These are phyloP conservation scores for Silene uniflora DNA, from an alignment of 148 eudicot species.

Conservation along the genomic window DNA sequence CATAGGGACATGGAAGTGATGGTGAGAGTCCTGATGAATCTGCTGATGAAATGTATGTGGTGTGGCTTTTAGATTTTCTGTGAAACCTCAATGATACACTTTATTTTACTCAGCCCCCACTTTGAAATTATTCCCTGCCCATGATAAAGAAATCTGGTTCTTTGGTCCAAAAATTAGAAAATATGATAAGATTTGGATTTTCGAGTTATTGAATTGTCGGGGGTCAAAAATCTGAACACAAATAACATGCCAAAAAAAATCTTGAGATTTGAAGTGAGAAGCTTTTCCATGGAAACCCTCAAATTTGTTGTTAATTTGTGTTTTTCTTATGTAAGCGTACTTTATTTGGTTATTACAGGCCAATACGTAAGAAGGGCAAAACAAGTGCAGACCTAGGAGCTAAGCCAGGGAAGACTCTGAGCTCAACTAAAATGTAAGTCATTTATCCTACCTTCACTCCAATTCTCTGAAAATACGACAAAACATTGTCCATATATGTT, in stretches of 20 bases:
- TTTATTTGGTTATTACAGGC: slow-evolving; percentile 29
- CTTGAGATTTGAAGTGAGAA: too few species aligned
- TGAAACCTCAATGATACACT: not conserved
- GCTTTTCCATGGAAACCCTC: too few species aligned
- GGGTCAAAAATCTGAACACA: too few species aligned
- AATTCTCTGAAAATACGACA: not conserved
- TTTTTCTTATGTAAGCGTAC: too few species aligned
- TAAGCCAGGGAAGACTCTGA: slow-evolving; percentile 39
- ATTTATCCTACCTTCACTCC: not conserved
- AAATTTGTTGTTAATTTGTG: too few species aligned
- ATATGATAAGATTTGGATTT: too few species aligned
- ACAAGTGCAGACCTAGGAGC: slow-evolving; percentile 24
- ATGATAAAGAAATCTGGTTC: too few species aligned
- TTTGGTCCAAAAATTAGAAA: too few species aligned
- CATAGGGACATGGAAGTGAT: slow-evolving; percentile 48
- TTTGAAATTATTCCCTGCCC: not conserved
- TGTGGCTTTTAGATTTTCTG: slow-evolving; percentile 7
- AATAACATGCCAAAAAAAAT: too few species aligned
- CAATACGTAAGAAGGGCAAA: slow-evolving; percentile 49
- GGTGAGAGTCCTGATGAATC: slow-evolving; percentile 44
- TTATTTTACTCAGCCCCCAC: not conserved
- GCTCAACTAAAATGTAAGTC: slow-evolving; percentile 47
- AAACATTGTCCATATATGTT: not conserved
- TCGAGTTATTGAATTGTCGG: too few species aligned
- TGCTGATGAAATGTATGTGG: slow-evolving; percentile 63